Base-by-base conservation (phyloP, 805 yeast species). In the Zygosaccharomyces gambellarensis region DNA sequence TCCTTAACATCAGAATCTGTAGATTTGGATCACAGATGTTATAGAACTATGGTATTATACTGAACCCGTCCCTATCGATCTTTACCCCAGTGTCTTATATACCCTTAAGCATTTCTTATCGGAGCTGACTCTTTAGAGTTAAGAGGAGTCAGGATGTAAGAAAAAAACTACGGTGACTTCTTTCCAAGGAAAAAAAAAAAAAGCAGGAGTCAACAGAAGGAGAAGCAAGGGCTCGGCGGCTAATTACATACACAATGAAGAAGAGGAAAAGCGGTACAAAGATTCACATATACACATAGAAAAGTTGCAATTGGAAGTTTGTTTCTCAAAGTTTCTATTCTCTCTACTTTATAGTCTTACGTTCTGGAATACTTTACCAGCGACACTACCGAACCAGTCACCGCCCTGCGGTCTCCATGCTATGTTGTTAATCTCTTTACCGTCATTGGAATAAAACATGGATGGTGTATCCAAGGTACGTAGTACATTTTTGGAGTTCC, bases 371-470 rank as follows among this genome's bases (percentile, higher is more conserved):
- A 63, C 67, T 39, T 69, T 71, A 10, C 72, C 71, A 41, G 67
- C 56, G 3, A 69, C 69, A 28, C 51, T 79, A 3, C 95, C 96
- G 55, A 88, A 73, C 95, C 95, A 89, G 54, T 82, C 83, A 11
- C 92, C 96, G 43, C 58, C 55, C 21, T 69, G 66, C 6, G 77
- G 76, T 46, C 76, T 74, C 95, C 96, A 89, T 40, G 83, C 73
- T 11, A 84, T 82, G 59, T 83, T 80, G 67, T 90, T 90, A 19
- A 90, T 77, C 66, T 90, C 97, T 55, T 79, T 65, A 3, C 77
- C 75, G 50, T 82, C 90, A 36, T 77, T 75, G 5, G 61, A 47
- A 62, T 78, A 83, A 6, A 81, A 82, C 50, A 75, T 72, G 28
- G 66, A 60, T 14, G 77, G 74, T 21, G 58, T 52, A 39, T 58